phyloP scores from a whole-genome alignment of 495 filamentous ascomycete species.

The Penicillium malachiteum region DNA sequence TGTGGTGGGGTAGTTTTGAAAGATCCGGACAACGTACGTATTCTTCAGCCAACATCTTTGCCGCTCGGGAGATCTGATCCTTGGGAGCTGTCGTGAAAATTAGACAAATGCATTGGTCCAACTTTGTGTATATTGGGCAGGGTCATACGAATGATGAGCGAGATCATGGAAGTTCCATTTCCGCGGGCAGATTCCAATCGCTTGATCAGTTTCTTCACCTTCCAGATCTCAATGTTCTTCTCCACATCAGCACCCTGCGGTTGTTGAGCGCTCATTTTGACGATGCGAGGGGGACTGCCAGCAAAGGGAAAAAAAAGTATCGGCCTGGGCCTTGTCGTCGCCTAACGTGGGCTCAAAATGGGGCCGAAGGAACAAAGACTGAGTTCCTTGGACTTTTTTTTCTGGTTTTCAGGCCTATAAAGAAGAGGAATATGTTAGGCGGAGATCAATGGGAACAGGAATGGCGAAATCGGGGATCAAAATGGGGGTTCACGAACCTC shows the following conservation, averaged over 20 bases:
- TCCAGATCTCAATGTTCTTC: slow-evolving; percentile 89
- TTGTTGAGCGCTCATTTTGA: slow-evolving; percentile 86
- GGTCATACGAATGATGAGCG: slow-evolving; percentile 86
- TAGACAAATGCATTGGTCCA: slow-evolving; percentile 8
- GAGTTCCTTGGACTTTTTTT: background rate
- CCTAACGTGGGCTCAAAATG: slow-evolving; percentile 22
- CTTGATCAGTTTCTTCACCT: slow-evolving; percentile 97
- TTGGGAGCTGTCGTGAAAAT: slow-evolving; percentile 68
- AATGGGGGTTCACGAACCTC: slow-evolving; percentile 13
- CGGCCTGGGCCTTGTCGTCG: slow-evolving; percentile 27
- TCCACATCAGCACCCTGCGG: slow-evolving; percentile 88
- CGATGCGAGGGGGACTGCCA: slow-evolving; percentile 34
- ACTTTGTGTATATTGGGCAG: background rate
- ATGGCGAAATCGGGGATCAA: background rate
- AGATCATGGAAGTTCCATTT: slow-evolving; percentile 98
- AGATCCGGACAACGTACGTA: slow-evolving; percentile 61
- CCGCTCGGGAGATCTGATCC: slow-evolving; percentile 93
- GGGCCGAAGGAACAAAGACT: slow-evolving; percentile 23
- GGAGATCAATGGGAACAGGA: background rate
- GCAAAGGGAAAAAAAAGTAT: slow-evolving; percentile 27
- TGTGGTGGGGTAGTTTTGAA: background rate
- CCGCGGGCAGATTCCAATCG: slow-evolving; percentile 87
- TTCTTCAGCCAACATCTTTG: slow-evolving; percentile 99
- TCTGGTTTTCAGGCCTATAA: slow-evolving; percentile 1
- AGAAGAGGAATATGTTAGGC: background rate